phyloP scores from a whole-genome alignment of 176 grass and related monocot genomes.

The Oryza meridionalis region DNA sequence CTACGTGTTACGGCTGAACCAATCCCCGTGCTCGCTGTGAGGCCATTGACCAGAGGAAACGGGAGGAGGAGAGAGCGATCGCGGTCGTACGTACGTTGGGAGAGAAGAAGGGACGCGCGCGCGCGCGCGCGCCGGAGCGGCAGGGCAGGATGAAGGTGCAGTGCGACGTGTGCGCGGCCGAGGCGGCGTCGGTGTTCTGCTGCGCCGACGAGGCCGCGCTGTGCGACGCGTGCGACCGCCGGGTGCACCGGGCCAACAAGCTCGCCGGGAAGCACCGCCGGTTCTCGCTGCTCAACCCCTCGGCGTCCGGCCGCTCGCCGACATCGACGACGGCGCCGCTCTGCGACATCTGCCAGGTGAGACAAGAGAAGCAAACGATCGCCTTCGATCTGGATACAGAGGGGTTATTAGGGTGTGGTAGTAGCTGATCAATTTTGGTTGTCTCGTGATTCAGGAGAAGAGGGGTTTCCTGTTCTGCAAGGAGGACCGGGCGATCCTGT shows the following conservation, averaged over 20 bases:
- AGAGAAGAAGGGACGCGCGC: no score
- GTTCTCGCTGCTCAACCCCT: constrained; percentile 64
- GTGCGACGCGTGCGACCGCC: constrained; percentile 71
- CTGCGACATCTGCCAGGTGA: constrained; percentile 94
- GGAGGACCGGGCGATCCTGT: constrained; percentile 93
- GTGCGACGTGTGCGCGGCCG: constrained; percentile 76
- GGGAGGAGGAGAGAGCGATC: neutral
- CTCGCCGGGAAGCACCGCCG: constrained; percentile 78
- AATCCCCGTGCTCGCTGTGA: neutral
- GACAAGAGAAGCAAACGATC: neutral
- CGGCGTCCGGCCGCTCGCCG: constrained; percentile 12
- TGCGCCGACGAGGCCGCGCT: constrained; percentile 90
- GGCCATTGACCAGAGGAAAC: constrained; percentile 40
- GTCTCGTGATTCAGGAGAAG: constrained; percentile 63
- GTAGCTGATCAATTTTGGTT: neutral
- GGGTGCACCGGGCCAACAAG: constrained; percentile 80
- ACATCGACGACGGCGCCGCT: constrained; percentile 36
- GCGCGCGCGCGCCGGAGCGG: no score
- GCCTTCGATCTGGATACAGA: neutral
- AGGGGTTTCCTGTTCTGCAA: constrained; percentile 91
- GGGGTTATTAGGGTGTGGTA: neutral
- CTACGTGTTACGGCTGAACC: neutral
- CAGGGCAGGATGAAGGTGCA: constrained; percentile 65
- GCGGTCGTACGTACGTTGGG: neutral
- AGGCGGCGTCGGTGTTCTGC: constrained; percentile 86